These are phyloP conservation scores for Teratosphaeria viscida DNA, from an alignment of 2,329 filamentous ascomycete species.

Conservation along the genomic window DNA sequence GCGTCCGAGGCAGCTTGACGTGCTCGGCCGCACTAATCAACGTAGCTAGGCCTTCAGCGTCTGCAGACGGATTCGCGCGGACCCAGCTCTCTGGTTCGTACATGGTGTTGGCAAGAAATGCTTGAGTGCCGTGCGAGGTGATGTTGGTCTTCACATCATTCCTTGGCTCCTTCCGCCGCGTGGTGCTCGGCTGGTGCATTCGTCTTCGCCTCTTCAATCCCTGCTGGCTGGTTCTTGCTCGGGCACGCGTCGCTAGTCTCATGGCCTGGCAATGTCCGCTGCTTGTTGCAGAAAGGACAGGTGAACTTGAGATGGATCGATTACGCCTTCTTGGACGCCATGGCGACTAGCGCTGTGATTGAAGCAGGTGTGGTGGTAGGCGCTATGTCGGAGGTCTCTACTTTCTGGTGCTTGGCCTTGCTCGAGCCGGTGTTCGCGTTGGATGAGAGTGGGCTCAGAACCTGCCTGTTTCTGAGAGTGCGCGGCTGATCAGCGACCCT, in stretches of 20 bases:
- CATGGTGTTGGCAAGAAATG: neutral
- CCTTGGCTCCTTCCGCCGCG: neutral
- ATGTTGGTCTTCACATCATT: neutral
- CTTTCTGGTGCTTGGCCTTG: neutral
- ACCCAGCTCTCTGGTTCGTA: neutral
- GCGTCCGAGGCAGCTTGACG: neutral
- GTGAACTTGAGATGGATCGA: too few relatives aligned
- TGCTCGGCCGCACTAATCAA: neutral
- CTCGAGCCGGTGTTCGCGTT: neutral
- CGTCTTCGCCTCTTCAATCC: too few relatives aligned
- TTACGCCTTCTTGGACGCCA: too few relatives aligned
- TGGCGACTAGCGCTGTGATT: too few relatives aligned
- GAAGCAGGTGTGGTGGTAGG: too few relatives aligned
- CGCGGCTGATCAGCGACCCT: neutral
- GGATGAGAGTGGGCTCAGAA: neutral
- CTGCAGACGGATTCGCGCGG: neutral
- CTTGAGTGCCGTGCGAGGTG: neutral
- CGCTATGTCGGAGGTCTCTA: neutral
- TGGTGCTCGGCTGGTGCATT: neutral
- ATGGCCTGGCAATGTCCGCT: too few relatives aligned
- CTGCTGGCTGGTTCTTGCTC: too few relatives aligned
- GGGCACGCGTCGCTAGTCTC: too few relatives aligned
- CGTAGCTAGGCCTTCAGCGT: neutral
- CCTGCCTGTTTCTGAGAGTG: neutral
- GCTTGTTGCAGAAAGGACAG: too few relatives aligned